Conservation (phyloP, 192 early-diverging fungal species). For the Entophlyctis luteolus region DNA sequence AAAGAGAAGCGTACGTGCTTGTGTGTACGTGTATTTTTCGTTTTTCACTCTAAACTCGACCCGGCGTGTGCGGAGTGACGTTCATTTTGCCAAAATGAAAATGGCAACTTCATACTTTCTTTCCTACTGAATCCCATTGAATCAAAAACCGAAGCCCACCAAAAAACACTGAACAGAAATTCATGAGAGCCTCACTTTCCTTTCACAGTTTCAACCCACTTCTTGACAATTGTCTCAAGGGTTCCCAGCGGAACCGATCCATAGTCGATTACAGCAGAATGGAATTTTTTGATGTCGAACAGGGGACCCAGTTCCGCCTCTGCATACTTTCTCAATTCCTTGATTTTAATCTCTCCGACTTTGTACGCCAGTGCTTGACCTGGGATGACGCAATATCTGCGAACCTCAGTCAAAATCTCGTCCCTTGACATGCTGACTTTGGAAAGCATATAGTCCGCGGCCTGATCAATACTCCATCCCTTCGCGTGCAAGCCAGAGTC, state of each 20-base stretch:
- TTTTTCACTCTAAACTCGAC: no score
- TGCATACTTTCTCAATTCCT: constrained; percentile 28
- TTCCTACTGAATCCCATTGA: no score
- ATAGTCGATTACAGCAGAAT: constrained; percentile 26
- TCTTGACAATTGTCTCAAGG: constrained; percentile 23
- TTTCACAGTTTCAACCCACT: constrained; percentile 11
- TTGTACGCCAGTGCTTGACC: constrained; percentile 45
- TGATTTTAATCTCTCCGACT: constrained; percentile 42
- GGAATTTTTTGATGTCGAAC: constrained; percentile 41
- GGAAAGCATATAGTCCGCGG: constrained; percentile 28
- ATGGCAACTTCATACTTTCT: no score
- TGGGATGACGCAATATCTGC: constrained; percentile 34
- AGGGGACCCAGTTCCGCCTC: constrained; percentile 28
- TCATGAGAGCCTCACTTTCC: neutral
- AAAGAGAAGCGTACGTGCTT: no score
- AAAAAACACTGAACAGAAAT: neutral
- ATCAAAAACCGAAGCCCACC: no score
- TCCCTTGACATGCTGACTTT: constrained; percentile 22
- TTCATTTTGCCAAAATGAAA: no score
- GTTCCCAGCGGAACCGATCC: constrained; percentile 20
- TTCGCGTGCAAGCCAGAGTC: constrained; percentile 42
- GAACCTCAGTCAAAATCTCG: constrained; percentile 30
- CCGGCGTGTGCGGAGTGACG: no score
- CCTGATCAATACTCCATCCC: constrained; percentile 38
- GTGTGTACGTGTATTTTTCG: no score